These are phyloP conservation scores for Paramarasmius palmivorus DNA, from an alignment of 1,284 basidiomycete species.

Conservation along the genomic window DNA sequence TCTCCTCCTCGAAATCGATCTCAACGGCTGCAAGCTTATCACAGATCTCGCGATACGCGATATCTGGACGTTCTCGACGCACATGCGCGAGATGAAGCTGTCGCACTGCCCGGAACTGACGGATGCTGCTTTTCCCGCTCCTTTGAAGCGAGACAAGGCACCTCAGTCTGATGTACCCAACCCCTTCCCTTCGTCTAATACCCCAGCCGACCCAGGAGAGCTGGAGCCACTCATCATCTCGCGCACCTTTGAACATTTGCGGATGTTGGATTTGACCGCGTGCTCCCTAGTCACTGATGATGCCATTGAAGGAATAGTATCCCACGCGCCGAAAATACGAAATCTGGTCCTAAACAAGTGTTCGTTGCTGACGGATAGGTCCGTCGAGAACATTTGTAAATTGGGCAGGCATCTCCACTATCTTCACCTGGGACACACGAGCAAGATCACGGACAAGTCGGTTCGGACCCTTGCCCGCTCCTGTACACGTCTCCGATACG, in stretches of 20 bases:
- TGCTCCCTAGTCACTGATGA: conserved; percentile 85
- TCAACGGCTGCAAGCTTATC: conserved; percentile 81
- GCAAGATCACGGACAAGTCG: conserved; percentile 87
- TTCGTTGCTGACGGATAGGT: conserved; percentile 79
- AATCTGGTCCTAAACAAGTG: conserved; percentile 95
- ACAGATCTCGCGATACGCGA: conserved; percentile 81
- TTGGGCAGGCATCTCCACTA: conserved; percentile 94
- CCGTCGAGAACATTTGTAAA: conserved; percentile 83
- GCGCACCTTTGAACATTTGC: conserved; percentile 75
- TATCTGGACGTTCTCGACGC: conserved; percentile 78
- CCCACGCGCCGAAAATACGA: conserved; percentile 87
- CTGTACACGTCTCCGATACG: conserved; percentile 93
- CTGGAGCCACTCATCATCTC: conserved; percentile 64
- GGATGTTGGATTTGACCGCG: conserved; percentile 88
- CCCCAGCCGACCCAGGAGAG: conserved; percentile 34
- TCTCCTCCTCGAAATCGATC: conserved; percentile 91
- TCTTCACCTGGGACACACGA: conserved; percentile 92
- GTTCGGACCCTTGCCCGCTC: conserved; percentile 83
- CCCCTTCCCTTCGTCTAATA: conserved; percentile 45
- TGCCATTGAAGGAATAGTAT: conserved; percentile 88
- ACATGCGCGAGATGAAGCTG: conserved; percentile 91
- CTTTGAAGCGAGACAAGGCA: conserved; percentile 41
- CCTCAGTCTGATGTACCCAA: conserved; percentile 34
- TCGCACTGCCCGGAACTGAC: conserved; percentile 81
- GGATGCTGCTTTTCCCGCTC: conserved; percentile 85